Base-by-base conservation (phyloP, 768 basidiomycete genomes). In the Hemileccinum rubropunctum region DNA sequence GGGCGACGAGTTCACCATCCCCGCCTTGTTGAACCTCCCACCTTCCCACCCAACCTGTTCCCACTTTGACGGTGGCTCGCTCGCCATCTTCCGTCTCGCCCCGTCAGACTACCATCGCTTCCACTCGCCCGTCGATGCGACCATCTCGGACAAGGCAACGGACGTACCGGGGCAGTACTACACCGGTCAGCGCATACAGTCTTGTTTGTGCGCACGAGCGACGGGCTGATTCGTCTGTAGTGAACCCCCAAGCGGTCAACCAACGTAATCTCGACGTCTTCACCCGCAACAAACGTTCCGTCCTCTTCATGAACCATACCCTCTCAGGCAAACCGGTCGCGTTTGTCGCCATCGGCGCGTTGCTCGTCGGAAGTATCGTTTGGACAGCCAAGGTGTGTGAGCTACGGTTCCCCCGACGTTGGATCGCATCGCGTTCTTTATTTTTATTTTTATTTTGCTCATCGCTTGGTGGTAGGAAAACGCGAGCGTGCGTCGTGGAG, bases 81-180 rank as follows among this genome's bases (percentile, higher is more conserved):
- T 91, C 2, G 86, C 86, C 0, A 80, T 86, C 50, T 85, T 87
- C 66, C 75, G 89, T 45, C 79, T 92, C 15, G 88, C 91, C 0
- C 91, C 88, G 0, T 77, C 82, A 9, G 89, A 91, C 62, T 91
- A 91, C 58, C 89, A 91, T 61, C 81, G 88, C 13, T 90, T 86
- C 76, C 88, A 89, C 54, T 78, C 78, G 30, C 86, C 86, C 13
- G 70, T 85, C 23, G 82, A 84, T 46, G 82, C 76, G 33, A 75
- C 71, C 11, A 64, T 84, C 17, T 21, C 41, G 2, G 68, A 74
- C 10, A 73, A 76, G 33, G 59, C 72, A 7, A 66, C 51, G 3
- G 67, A 82, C 55, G 71, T 83, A 4, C 71, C 75, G 0, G 82
- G 83, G 2, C 72, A 83, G 51, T 83, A 82, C 57, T 85, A 81